Base-by-base conservation (phyloP, 2,329 filamentous ascomycete genomes). In the Monosporascus sp. region DNA sequence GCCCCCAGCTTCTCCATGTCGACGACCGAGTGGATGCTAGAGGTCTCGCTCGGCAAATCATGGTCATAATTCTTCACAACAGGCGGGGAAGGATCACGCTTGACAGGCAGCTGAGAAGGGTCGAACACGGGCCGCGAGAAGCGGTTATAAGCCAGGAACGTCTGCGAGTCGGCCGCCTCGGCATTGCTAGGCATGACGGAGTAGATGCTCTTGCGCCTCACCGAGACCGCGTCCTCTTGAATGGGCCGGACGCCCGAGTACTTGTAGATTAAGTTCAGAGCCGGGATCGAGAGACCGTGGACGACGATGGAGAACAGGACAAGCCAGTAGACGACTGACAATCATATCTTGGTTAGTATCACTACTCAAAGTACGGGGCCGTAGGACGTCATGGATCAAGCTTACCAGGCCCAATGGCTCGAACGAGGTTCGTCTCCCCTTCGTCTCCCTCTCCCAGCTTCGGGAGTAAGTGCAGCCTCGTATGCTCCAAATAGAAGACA, bases 401-500 rank as follows among this genome's bases (percentile, higher is more conserved):
- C 62, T 34, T 41, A 66, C 64, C 63, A 52, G 73, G 69, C 0
- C 59, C 62, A 2, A 74, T 64, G 3, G 70, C 71, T 1, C 69
- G 65, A n/a, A 74, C 54, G 14, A 77, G 58, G 36, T 63, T 57
- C 40, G 68, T 59, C 34, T 66, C 62, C 19, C 54, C 51, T 5
- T 57, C 45, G 22, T 59, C 61, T 1, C 58, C 58, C 1, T 34
- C 27, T 3, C 57, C 37, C 31, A 52, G 54, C 17, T 53, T 54
- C 0, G 73, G 73, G 53, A 77, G 75, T 4, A 78, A 34, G 31
- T 34, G 61, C 11, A 76, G 67, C 7, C 68, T 66, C 2, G 73
- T 71, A 53, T 78, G 75, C 58, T 77, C 73, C 16, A 91, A 77
- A 67, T 92, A 91, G 67, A 91, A 91, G 24, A 90, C 79, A 0